Evolutionary conservation across 1,284 basidiomycete species (phyloP), one percentile per base, ranked within the genome.

Genomic region (Cryptococcus sp.): DNA sequence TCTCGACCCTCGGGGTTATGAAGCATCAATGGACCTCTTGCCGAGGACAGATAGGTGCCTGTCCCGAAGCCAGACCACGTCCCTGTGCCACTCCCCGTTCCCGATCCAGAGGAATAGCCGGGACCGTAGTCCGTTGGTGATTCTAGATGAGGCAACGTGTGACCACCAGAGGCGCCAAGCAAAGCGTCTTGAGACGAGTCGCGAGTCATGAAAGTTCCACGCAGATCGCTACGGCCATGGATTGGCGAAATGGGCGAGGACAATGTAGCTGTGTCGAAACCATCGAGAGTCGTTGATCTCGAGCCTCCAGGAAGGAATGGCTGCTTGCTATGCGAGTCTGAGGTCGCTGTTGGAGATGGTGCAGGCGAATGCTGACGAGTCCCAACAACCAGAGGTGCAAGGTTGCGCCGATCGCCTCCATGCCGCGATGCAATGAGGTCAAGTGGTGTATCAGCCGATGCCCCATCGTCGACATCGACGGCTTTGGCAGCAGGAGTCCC

Each of bases 131-230:
- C 44, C 51, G 40, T 46, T 22, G n/a, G 26, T 10, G 23, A 40
- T 29, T 8, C 40, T 16, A 37, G 6, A 43, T 29, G 46, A 16
- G 50, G 29, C n/a, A 37, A 29, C 13, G 55, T 50, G 17, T 55
- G 44, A 22, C 53, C 53, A 23, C 26, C 46, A 8, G 37, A 52
- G 40, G 61, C 59, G 11, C 60, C 52, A 20, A 70, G 44, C 6
- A 72, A 44, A 16, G 62, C 61, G 49, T 71, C 71, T 26, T 65
- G 56, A 20, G 65, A 67, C 15, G 62, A 23, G 23, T 68, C 55
- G 10, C 66, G 58, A 6, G 39, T 53, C 53, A 66, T 59, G 7
- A 7, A n/a, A 10, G 26, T 22, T 16, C 37, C 43, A 19, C 16
- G 22, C n/a, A 15, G 16, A 38, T 45, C 34, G 11, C 49, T 37